phyloP scores from a whole-genome alignment of 371 early-diverging fungal species.

The Lichtheimia corymbifera region DNA sequence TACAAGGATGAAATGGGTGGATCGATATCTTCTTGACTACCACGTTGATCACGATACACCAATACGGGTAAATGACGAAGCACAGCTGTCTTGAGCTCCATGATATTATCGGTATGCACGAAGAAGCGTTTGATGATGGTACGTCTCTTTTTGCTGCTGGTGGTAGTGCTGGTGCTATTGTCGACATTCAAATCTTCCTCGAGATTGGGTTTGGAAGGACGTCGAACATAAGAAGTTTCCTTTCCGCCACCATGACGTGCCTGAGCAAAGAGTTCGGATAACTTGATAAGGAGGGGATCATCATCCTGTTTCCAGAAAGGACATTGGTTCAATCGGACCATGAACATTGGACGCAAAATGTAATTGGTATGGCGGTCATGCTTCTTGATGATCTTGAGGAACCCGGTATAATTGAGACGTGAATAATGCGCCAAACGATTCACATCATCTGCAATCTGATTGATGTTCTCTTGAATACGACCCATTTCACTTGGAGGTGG shows the following conservation, averaged over 20 bases:
- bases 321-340: constrained; percentile 81
- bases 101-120: constrained; percentile 97
- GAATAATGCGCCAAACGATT: constrained; percentile 91
- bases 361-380: constrained; percentile 94
- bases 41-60: constrained; percentile 80
- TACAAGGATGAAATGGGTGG: constrained; percentile 96
- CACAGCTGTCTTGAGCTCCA: constrained; percentile 92
- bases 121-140: constrained; percentile 79
- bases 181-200: constrained; percentile 14
- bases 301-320: constrained; percentile 93
- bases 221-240: constrained; percentile 41
- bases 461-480: constrained; percentile 75
- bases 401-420: constrained; percentile 95
- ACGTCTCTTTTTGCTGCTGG: constrained; percentile 14
- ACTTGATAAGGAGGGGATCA: constrained; percentile 84
- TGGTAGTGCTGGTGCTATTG: constrained; percentile 28
- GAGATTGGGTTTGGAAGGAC: background rate
- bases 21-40: constrained; percentile 66
- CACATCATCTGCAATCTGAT: constrained; percentile 83
- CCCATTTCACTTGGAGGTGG: constrained; percentile 43
- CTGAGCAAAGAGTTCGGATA: constrained; percentile 87
- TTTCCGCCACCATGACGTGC: constrained; percentile 83
- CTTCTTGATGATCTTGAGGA: constrained; percentile 96
- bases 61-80: constrained; percentile 96
- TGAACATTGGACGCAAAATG: constrained; percentile 84